phyloP scores from a whole-genome alignment of 345 rosid genomes.

The Tarenaya hassleriana region DNA sequence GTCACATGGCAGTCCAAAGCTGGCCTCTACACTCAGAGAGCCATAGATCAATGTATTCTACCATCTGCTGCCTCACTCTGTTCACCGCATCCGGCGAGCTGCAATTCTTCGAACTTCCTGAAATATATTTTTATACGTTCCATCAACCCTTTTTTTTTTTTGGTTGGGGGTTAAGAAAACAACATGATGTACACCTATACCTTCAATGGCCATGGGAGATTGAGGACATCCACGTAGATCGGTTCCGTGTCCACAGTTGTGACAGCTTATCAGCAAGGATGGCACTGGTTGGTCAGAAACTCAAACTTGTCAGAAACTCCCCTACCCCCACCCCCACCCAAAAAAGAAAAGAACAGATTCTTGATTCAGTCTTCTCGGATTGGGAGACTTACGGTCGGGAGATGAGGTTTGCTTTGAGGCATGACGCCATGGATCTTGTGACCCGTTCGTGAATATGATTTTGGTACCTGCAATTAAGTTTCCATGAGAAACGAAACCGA shows the following conservation, averaged over 20 bases:
- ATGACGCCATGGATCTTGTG: conserved; percentile 96
- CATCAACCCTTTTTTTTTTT: neutral
- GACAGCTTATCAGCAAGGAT: conserved; percentile 54
- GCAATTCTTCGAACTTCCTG: conserved; percentile 74
- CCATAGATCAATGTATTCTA: conserved; percentile 86
- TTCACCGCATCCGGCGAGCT: conserved; percentile 80
- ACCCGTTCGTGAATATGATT: conserved; percentile 79
- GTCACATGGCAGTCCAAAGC: conserved; percentile 19
- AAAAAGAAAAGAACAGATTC: no score
- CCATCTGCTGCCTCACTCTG: conserved; percentile 72
- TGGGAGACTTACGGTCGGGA: conserved; percentile 46
- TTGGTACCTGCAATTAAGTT: conserved; percentile 50
- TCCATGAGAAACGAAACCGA: neutral
- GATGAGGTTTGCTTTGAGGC: conserved; percentile 78
- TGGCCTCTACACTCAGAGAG: conserved; percentile 59
- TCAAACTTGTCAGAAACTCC: conserved; percentile 3
- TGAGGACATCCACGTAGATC: conserved; percentile 96
- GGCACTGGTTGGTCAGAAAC: conserved; percentile 17
- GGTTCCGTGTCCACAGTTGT: conserved; percentile 95
- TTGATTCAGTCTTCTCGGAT: no score
- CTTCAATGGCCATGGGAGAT: conserved; percentile 61
- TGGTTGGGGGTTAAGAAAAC: conserved; percentile 8
- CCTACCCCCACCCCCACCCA: no score
- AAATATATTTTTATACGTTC: no score
- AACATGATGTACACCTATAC: conserved; percentile 27